Base-by-base conservation (phyloP, 768 basidiomycete genomes). In the Podaxis sp. region DNA sequence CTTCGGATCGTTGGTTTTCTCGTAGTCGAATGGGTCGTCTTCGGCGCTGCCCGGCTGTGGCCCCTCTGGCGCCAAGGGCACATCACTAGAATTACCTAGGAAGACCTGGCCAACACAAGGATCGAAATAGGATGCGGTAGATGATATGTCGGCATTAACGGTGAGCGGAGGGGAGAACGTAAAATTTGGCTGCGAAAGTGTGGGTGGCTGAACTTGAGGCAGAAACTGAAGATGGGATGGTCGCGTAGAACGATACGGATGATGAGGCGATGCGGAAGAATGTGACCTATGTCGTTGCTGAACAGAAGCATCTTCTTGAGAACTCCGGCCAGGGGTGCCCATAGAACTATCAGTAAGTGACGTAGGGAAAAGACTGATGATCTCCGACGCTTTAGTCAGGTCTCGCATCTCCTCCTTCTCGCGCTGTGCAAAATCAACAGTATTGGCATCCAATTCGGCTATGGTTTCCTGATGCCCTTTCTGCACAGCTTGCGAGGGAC, bases 321-420 rank as follows among this genome's bases (percentile, higher is more conserved):
- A 15, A 36, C 15, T 30, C 61, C 52, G 28, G 17, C 44, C 44
- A 48, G 61, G 52, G 22, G 61, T 49, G 33, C 30, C 42, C 12
- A 13, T 9, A 26, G 61, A 53, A 48, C 52, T 55, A 17, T 26
- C 22, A 22, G 53, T 38, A 33, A 38, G 52, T 6, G 36, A 22
- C n/a, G 59, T 28, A 5, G 74, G 76, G 48, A 76, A 76, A 0
- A 85, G 67, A 44, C 80, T 81, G 66, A 89, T 77, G 58, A 96
- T 93, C 76, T 93, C 91, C 22, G 85, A 88, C 6, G 93, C 91
- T 63, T 86, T 82, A 0, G 95, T 96, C 59, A 96, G 77, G 70
- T 92, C 90, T 12, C 90, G 80, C 92, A 95, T 96, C 78, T 96
- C 95, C 64, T 93, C 91, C 74, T 86, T 86, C 76, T 96, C 94